Evolutionary conservation across 805 yeast genomes (phyloP).

Genomic region (Candida wancherniae): DNA sequence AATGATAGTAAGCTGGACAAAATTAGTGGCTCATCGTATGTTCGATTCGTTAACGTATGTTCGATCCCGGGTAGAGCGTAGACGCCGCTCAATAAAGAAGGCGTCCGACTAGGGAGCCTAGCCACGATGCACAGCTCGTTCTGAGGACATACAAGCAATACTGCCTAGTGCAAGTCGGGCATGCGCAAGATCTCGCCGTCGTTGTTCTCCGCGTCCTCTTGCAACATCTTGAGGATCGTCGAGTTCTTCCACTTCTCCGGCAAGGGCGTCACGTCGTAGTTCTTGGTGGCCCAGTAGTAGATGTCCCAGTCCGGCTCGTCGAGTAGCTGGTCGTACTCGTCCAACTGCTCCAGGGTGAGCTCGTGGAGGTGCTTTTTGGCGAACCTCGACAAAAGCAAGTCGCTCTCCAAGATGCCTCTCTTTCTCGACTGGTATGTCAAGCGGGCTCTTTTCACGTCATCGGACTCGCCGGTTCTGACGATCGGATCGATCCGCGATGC

Average conservation of each 20-base stretch:
- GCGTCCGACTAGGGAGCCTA: too few relatives aligned
- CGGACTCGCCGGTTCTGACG: slow-evolving; percentile 65
- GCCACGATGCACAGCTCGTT: too few relatives aligned
- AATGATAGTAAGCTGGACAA: too few relatives aligned
- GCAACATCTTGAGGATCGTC: slow-evolving; percentile 57
- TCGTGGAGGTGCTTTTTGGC: slow-evolving; percentile 66
- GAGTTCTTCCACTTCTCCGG: slow-evolving; percentile 83
- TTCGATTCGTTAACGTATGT: too few relatives aligned
- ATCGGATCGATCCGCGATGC: slow-evolving; percentile 74
- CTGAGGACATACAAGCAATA: background rate
- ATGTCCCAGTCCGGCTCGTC: slow-evolving; percentile 99
- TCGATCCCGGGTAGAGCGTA: too few relatives aligned
- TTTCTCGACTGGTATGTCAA: slow-evolving; percentile 87
- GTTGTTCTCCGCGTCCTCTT: slow-evolving; percentile 68
- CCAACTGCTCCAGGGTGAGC: slow-evolving; percentile 61
- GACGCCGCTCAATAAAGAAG: too few relatives aligned
- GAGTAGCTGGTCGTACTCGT: slow-evolving; percentile 78
- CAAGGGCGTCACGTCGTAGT: slow-evolving; percentile 74
- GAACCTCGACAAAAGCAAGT: slow-evolving; percentile 76
- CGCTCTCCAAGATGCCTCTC: slow-evolving; percentile 93
- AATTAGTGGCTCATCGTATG: too few relatives aligned
- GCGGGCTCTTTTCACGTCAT: slow-evolving; percentile 78
- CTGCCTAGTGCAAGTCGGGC: slow-evolving; percentile 49
- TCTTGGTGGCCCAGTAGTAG: slow-evolving; percentile 93
- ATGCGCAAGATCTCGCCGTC: slow-evolving; percentile 73